Evolutionary conservation across 371 early-diverging fungal genomes (phyloP), one percentile per base, ranked within the genome.

Genomic region (Fennellomyces sp.): DNA sequence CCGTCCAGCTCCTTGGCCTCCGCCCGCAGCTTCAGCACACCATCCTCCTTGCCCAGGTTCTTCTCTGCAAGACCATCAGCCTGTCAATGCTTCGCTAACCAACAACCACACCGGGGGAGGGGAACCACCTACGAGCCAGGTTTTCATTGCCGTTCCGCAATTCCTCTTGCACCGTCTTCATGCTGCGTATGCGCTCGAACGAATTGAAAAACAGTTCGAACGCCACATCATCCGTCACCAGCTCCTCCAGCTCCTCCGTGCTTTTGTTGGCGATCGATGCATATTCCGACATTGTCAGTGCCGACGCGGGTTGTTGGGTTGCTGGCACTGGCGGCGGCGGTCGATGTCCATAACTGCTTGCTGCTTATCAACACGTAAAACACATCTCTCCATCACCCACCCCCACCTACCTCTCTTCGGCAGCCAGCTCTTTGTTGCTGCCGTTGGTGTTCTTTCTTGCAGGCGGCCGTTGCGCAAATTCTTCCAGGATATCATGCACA

Each of bases 181-280:
- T 64, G 33, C 77, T 75, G 48, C 74, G 66, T n/a, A 86, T 80
- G 30, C 78, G 69, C 2, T 86, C 82, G 5, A 84, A 53, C 1
- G 78, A 72, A 54, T 83, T 69, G 56, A 86, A 77, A 64, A 81
- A 86, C 39, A 82, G 56, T 5, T 84, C 81, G 48, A 84, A 86
- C n/a, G 83, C 83, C 23, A 72, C 63, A 35, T 82, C 81, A 50
- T 75, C 80, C 5, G 74, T 62, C 38, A 84, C 56, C 5, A 83
- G 58, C 41, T 86, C 84, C 31, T 83, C 81, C 25, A 83, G 35
- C 29, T 86, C 73, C 48, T 81, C 84, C 10, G 60, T 58, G 21
- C 76, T 80, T 26, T 64, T 68, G 42, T 69, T 73, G 27, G 60
- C 56, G 13, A 66, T 61, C 4, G 53, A 42, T 30, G 27, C 42